phyloP scores from a whole-genome alignment of 306 rosid species.

The Glycine tomentella region DNA sequence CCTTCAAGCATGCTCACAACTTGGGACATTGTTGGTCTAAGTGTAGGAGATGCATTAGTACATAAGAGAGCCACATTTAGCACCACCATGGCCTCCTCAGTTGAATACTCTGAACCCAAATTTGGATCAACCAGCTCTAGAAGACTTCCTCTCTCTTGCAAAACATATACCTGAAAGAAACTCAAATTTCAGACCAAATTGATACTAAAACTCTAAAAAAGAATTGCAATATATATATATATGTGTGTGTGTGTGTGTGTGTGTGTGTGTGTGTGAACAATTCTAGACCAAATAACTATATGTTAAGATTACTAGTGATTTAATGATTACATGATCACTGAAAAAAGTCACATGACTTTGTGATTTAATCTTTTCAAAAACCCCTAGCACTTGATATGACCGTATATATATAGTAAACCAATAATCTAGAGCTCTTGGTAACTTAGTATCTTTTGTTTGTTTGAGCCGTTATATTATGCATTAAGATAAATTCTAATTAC shows the following conservation, averaged over 20 bases:
- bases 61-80: conserved; percentile 89
- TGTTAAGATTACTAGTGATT: too few species aligned
- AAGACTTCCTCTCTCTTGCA: conserved; percentile 89
- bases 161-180: conserved; percentile 77
- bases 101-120: conserved; percentile 78
- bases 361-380: too few species aligned
- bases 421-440: not conserved
- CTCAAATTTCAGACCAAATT: conserved; percentile 39
- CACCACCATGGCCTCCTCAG: conserved; percentile 78
- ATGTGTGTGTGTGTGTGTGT: too few species aligned
- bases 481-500: conserved; percentile 52
- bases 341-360: too few species aligned
- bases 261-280: too few species aligned
- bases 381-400: too few species aligned
- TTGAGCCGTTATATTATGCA: not conserved
- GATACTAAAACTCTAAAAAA: too few species aligned
- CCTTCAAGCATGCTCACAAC: conserved; percentile 98
- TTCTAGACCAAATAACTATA: too few species aligned
- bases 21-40: conserved; percentile 87
- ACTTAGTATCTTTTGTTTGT: not conserved
- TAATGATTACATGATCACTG: too few species aligned
- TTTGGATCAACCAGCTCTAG: conserved; percentile 88
- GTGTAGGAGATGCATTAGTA: conserved; percentile 95
- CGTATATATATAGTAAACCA: too few species aligned
- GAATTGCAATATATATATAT: too few species aligned